Conservation (phyloP, 1,284 basidiomycete species). For the Moniliella sp. region DNA sequence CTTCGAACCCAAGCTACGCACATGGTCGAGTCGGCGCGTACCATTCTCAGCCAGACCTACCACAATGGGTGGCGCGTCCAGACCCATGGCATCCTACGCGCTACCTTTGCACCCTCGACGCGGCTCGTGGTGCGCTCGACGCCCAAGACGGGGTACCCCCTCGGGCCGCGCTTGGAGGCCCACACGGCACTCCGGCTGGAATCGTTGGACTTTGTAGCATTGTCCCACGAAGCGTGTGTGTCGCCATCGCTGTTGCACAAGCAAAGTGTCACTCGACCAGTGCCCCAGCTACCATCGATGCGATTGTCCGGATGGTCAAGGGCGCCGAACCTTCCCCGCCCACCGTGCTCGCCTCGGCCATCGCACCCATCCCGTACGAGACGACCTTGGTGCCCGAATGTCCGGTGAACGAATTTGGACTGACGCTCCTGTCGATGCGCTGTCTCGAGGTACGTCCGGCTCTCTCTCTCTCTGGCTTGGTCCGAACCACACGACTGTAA, state of each 20-base stretch:
- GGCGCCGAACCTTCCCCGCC: too few relatives aligned
- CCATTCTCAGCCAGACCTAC: background rate
- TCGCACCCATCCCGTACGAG: slow-evolving; percentile 9
- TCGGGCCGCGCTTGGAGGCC: slow-evolving; percentile 5
- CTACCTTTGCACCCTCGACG: background rate
- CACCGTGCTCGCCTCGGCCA: too few relatives aligned
- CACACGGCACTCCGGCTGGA: background rate
- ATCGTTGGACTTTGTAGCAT: background rate
- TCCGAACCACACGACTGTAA: too few relatives aligned
- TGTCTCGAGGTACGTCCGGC: slow-evolving; percentile 9
- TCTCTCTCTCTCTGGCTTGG: background rate
- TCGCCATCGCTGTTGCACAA: too few relatives aligned
- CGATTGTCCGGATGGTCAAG: too few relatives aligned
- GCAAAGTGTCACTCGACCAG: too few relatives aligned
- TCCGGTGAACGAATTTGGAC: slow-evolving; percentile 24
- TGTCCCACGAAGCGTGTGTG: too few relatives aligned
- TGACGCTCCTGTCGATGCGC: slow-evolving; percentile 19
- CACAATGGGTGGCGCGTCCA: background rate
- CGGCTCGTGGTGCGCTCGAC: slow-evolving; percentile 1
- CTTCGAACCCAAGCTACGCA: too few relatives aligned
- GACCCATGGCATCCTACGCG: background rate
- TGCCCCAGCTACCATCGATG: too few relatives aligned
- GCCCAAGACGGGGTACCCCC: too few relatives aligned
- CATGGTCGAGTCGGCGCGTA: slow-evolving; percentile 6
- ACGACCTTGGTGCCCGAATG: slow-evolving; percentile 12